These are phyloP conservation scores for Phytopythium montanum DNA, from an alignment of 352 stramenopile species.

Conservation along the genomic window DNA sequence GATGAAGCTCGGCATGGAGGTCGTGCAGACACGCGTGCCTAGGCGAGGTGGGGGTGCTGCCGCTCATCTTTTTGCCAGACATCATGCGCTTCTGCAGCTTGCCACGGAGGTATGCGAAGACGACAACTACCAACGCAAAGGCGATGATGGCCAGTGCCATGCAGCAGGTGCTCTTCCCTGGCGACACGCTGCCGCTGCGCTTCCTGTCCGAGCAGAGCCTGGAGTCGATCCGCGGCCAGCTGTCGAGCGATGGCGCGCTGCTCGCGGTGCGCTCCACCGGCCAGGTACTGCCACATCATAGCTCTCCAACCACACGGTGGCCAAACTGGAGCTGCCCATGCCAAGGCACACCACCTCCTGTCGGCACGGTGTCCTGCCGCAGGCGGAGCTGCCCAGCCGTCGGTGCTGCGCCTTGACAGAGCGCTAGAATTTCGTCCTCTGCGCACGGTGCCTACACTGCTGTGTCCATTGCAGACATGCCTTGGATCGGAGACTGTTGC, in stretches of 20 bases:
- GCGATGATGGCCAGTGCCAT: background rate
- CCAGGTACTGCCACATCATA: no score
- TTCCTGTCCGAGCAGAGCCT: constrained; percentile 63
- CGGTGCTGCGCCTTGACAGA: no score
- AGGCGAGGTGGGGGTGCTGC: constrained; percentile 47
- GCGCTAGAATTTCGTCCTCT: no score
- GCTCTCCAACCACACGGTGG: no score
- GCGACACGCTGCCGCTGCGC: constrained; percentile 69
- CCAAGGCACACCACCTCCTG: background rate
- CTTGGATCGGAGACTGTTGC: no score
- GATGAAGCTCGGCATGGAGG: constrained; percentile 26
- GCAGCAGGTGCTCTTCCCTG: constrained; percentile 74
- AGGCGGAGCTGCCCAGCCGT: no score
- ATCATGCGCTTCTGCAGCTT: constrained; percentile 41
- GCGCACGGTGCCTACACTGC: no score
- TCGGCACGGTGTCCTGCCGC: no score
- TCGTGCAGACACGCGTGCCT: constrained; percentile 46
- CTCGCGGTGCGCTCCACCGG: constrained; percentile 53
- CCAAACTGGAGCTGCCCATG: background rate
- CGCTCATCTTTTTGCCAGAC: constrained; percentile 69
- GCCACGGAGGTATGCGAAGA: no score
- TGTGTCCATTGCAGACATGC: no score
- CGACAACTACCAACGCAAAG: background rate
- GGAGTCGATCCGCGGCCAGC: constrained; percentile 36
- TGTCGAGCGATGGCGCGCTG: constrained; percentile 41